A percentile compares a stretch with the other conserved stretches of the same genome.
These are phyloP conservation scores for Athelia sp. DNA, from an alignment of 1,284 basidiomycete species.

Conservation along the genomic window DNA sequence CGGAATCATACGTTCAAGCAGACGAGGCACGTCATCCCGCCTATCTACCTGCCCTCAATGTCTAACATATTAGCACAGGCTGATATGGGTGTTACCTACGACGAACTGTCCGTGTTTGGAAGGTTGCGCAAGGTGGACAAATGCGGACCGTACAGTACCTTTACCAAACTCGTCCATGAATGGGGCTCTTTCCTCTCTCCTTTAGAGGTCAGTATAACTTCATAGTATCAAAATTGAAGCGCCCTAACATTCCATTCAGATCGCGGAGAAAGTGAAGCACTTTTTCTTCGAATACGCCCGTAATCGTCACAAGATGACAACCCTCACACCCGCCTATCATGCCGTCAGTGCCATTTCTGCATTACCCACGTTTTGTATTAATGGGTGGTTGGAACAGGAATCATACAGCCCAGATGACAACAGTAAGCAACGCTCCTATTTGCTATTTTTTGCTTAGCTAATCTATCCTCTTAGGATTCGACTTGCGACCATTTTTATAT, in stretches of 20 bases:
- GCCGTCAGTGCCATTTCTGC: conserved; percentile 52
- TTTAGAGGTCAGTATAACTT: conserved; percentile 48
- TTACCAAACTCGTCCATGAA: conserved; percentile 88
- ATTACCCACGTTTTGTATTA: conserved; percentile 6
- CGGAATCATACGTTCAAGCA: conserved; percentile 88
- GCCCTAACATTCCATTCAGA: conserved; percentile 40
- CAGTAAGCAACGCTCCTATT: conserved; percentile 44
- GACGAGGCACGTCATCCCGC: conserved; percentile 72
- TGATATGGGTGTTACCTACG: conserved; percentile 99
- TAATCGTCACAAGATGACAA: conserved; percentile 99
- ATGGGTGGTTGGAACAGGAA: conserved; percentile 50
- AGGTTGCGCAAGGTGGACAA: conserved; percentile 94
- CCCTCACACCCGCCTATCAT: conserved; percentile 94
- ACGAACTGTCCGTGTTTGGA: conserved; percentile 93
- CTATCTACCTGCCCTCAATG: background rate
- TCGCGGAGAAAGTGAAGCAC: conserved; percentile 95
- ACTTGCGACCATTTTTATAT: conserved; percentile 95
- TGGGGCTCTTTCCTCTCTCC: conserved; percentile 87
- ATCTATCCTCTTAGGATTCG: conserved; percentile 68
- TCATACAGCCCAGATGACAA: conserved; percentile 97
- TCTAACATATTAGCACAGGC: conserved; percentile 39
- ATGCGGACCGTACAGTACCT: conserved; percentile 96
- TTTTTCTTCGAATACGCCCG: conserved; percentile 98
- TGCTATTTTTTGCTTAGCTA: conserved; percentile 1
- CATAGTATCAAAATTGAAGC: background rate